These are phyloP conservation scores for Aspergillus sp. DNA, from an alignment of 2,329 filamentous ascomycete species.

Conservation along the genomic window DNA sequence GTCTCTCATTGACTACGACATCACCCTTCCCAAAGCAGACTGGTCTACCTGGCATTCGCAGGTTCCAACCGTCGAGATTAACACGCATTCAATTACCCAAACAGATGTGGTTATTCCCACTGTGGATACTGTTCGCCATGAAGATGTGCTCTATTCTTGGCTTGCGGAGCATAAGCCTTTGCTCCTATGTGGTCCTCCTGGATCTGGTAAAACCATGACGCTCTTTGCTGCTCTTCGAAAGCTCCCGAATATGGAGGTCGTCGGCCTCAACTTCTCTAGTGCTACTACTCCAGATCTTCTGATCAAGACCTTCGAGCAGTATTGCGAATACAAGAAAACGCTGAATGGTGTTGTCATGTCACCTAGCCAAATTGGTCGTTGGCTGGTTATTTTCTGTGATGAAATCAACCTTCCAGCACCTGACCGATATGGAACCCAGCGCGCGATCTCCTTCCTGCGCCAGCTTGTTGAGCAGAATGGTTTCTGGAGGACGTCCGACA, in stretches of 20 bases:
- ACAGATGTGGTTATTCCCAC: constrained; percentile 99
- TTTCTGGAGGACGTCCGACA: constrained; percentile 97
- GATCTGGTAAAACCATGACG: constrained; percentile 99
- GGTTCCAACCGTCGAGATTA: constrained; percentile 92
- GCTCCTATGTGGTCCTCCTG: constrained; percentile 91
- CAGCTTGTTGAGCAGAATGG: constrained; percentile 98
- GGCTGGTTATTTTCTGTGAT: constrained; percentile 98
- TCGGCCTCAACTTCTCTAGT: constrained; percentile 98
- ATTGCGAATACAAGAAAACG: constrained; percentile 99
- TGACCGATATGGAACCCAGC: constrained; percentile 95
- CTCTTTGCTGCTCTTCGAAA: constrained; percentile 96
- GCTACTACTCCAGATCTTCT: constrained; percentile 96
- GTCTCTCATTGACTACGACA: constrained; percentile 92
- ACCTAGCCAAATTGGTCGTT: constrained; percentile 92
- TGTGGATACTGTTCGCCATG: constrained; percentile 92
- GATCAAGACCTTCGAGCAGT: constrained; percentile 99
- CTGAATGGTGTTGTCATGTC: constrained; percentile 93
- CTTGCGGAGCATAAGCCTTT: constrained; percentile 97
- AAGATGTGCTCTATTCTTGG: constrained; percentile 99
- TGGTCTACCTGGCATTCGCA: constrained; percentile 95
- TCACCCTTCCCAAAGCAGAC: constrained; percentile 78
- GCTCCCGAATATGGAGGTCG: constrained; percentile 97
- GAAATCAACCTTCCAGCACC: constrained; percentile 98
- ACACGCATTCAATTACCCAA: constrained; percentile 96
- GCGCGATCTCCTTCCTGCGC: constrained; percentile 93